Percentiles rank a stretch among this genome's conserved stretches.
These are phyloP conservation scores for Solanum hybrid DNA, from an alignment of 305 asterid species.

Conservation along the genomic window DNA sequence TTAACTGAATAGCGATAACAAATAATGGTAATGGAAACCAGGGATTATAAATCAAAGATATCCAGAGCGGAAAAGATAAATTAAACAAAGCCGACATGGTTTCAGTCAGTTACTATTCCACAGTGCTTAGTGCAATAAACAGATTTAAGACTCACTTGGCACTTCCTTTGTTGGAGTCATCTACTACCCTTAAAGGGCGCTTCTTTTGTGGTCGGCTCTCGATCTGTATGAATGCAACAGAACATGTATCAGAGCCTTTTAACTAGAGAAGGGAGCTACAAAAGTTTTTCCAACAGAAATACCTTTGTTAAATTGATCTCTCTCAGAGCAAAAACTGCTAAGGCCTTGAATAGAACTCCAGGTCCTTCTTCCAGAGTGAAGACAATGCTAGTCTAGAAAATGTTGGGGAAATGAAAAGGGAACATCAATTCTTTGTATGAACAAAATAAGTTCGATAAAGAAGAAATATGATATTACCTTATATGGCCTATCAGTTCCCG, in stretches of 20 bases:
- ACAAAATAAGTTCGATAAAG: background rate
- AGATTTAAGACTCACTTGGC: conserved; percentile 47
- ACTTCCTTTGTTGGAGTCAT: conserved; percentile 52
- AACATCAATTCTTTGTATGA: background rate
- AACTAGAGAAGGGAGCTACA: background rate
- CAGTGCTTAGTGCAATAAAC: background rate
- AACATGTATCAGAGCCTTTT: conserved; percentile 4
- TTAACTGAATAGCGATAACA: background rate
- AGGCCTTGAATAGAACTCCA: conserved; percentile 79
- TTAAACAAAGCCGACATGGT: background rate
- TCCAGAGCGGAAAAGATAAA: background rate
- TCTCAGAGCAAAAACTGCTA: conserved; percentile 70
- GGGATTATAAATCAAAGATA: background rate
- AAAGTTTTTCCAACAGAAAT: background rate
- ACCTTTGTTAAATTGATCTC: conserved; percentile 67
- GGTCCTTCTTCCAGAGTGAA: conserved; percentile 88
- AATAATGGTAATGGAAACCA: background rate
- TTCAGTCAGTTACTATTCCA: background rate
- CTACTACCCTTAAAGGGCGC: conserved; percentile 65
- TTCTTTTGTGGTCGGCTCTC: conserved; percentile 80
- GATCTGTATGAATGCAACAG: conserved; percentile 30
- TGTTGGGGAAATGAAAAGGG: background rate
- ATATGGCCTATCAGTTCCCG: conserved; percentile 53
- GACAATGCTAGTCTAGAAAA: conserved; percentile 61
- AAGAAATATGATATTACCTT: conserved; percentile 38